Conservation (phyloP, 305 asterid species). For the Andrographis paniculata region DNA sequence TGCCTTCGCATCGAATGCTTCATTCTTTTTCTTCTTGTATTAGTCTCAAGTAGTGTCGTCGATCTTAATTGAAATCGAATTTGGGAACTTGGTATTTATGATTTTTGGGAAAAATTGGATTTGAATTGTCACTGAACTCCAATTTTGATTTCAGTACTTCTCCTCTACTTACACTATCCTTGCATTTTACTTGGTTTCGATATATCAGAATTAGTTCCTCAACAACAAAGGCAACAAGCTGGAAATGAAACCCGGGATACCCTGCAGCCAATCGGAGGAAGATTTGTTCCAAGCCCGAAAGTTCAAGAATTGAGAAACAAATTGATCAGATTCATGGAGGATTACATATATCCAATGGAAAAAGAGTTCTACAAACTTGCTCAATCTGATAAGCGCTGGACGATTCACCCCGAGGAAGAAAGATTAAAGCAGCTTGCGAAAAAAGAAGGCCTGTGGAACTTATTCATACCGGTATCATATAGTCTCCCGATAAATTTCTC, state of each 20-base stretch:
- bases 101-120: too few relatives aligned
- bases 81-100: too few relatives aligned
- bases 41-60: too few relatives aligned
- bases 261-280: conserved; percentile 38
- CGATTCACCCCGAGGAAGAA: conserved; percentile 87
- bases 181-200: conserved; percentile 9
- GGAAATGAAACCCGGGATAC: conserved; percentile 25
- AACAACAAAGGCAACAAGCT: conserved; percentile 24
- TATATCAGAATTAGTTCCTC: conserved; percentile 30
- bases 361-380: conserved; percentile 70
- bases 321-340: conserved; percentile 72
- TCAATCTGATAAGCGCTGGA: conserved; percentile 66
- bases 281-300: conserved; percentile 59
- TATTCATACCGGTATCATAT: conserved; percentile 79
- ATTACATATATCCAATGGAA: conserved; percentile 80
- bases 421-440: conserved; percentile 78
- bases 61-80: too few relatives aligned
- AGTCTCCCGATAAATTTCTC: conserved; percentile 1
- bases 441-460: conserved; percentile 84
- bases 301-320: conserved; percentile 56
- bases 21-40: too few relatives aligned
- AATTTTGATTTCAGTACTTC: too few relatives aligned
- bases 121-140: too few relatives aligned
- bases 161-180: not conserved
- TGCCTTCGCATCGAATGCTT: too few relatives aligned